Conservation (phyloP, 495 filamentous ascomycete species). For the Tuber aestivum region DNA sequence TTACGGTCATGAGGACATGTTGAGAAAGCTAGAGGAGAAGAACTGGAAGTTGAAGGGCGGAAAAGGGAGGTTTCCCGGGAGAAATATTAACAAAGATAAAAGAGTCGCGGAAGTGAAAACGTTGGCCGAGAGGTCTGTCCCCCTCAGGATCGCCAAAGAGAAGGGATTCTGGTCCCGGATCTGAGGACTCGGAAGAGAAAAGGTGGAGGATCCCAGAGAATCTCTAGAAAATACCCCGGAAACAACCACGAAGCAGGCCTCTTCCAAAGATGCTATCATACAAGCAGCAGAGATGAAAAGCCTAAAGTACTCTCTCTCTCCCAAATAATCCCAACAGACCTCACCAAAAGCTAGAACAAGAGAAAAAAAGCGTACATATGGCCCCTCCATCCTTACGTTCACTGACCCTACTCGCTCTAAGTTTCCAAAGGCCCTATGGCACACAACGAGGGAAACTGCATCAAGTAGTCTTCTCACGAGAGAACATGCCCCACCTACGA, state of each 20-base stretch:
- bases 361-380: neutral
- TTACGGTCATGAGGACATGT: too few relatives aligned
- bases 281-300: neutral
- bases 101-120: neutral
- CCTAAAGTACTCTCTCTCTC: neutral
- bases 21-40: constrained; percentile 57
- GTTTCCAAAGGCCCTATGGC: neutral
- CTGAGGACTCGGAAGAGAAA: neutral
- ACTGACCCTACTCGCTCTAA: neutral
- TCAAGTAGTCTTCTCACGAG: neutral
- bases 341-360: neutral
- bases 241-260: neutral
- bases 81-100: neutral
- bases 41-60: constrained; percentile 32
- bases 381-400: neutral
- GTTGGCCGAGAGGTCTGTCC: neutral
- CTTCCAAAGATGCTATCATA: neutral
- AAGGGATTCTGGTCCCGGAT: neutral
- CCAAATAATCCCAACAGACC: constrained; percentile 1
- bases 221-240: neutral
- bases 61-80: constrained; percentile 29
- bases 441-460: neutral
- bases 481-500: neutral
- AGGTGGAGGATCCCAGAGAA: neutral
- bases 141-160: neutral